A percentile compares a stretch with the other conserved stretches of the same genome.
Conservation (phyloP, 2,329 filamentous ascomycete genomes). For the Pseudocercospora crystallina region DNA sequence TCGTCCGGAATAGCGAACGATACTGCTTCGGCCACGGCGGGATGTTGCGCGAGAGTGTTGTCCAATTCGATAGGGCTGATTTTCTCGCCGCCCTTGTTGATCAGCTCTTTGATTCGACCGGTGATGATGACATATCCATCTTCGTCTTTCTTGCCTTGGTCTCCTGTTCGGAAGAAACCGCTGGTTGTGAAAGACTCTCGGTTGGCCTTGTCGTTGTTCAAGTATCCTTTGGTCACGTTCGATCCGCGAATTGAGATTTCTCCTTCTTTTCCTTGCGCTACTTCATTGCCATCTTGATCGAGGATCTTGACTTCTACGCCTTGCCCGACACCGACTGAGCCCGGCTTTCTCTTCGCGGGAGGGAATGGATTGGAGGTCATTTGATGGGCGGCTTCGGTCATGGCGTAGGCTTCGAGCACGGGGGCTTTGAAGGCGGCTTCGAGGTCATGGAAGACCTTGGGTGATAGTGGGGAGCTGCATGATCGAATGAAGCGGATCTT, state of each 20-base stretch:
- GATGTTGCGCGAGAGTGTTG: conserved; percentile 74
- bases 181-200: conserved; percentile 67
- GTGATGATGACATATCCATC: conserved; percentile 85
- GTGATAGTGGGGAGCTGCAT: conserved; percentile 79
- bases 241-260: conserved; percentile 81
- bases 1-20: conserved; percentile 82
- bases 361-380: conserved; percentile 68
- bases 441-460: conserved; percentile 76
- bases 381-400: conserved; percentile 86
- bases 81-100: conserved; percentile 88
- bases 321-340: conserved; percentile 78
- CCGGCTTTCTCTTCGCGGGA: conserved; percentile 73
- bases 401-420: conserved; percentile 85
- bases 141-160: conserved; percentile 76
- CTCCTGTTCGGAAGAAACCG: conserved; percentile 86
- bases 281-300: conserved; percentile 65
- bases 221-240: conserved; percentile 81
- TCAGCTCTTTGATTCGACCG: conserved; percentile 89
- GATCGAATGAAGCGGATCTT: conserved; percentile 83
- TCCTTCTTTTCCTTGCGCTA: conserved; percentile 68
- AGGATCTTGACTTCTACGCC: conserved; percentile 81
- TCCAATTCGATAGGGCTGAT: conserved; percentile 86
- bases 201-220: conserved; percentile 80
- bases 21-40: conserved; percentile 73
- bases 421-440: conserved; percentile 74